These are phyloP conservation scores for Botrytis byssoidea DNA, from an alignment of 2,329 filamentous ascomycete genomes.

Conservation along the genomic window DNA sequence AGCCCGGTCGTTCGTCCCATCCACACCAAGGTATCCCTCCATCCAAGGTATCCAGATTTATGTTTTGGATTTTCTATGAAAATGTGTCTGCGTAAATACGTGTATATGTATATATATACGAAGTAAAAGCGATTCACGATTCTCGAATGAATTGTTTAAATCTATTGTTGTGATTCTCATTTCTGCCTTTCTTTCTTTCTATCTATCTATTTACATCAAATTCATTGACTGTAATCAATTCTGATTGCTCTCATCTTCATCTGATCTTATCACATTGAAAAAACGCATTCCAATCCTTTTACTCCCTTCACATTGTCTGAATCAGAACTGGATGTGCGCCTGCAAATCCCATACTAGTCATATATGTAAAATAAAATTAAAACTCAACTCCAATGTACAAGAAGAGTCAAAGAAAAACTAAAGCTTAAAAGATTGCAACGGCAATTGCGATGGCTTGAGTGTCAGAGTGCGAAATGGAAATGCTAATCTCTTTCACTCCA, in stretches of 20 bases:
- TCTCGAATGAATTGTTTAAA: not conserved
- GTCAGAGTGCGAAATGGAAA: slow-evolving; percentile 96
- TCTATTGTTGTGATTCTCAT: not conserved
- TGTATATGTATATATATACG: too few species aligned
- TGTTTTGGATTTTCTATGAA: not conserved
- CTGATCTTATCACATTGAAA: slow-evolving; percentile 14
- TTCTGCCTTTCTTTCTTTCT: not conserved
- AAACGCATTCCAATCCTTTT: slow-evolving; percentile 17
- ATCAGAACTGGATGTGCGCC: slow-evolving; percentile 18
- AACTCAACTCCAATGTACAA: slow-evolving; percentile 21
- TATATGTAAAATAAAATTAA: slow-evolving; percentile 11
- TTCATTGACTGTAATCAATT: slow-evolving; percentile 11
- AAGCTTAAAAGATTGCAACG: slow-evolving; percentile 67
- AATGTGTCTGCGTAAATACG: not conserved
- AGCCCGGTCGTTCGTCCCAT: not conserved
- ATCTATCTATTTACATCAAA: slow-evolving; percentile 17
- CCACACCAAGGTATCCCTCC: not conserved
- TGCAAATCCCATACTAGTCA: slow-evolving; percentile 15
- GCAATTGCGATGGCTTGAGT: slow-evolving; percentile 93
- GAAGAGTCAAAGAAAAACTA: not conserved
- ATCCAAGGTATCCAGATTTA: not conserved
- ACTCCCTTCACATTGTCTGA: slow-evolving; percentile 10
- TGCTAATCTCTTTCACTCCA: slow-evolving; percentile 82
- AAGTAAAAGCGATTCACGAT: not conserved
- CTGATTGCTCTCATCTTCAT: slow-evolving; percentile 11